Base-by-base conservation (phyloP, 345 rosid genomes). In the Citrus glauca region DNA sequence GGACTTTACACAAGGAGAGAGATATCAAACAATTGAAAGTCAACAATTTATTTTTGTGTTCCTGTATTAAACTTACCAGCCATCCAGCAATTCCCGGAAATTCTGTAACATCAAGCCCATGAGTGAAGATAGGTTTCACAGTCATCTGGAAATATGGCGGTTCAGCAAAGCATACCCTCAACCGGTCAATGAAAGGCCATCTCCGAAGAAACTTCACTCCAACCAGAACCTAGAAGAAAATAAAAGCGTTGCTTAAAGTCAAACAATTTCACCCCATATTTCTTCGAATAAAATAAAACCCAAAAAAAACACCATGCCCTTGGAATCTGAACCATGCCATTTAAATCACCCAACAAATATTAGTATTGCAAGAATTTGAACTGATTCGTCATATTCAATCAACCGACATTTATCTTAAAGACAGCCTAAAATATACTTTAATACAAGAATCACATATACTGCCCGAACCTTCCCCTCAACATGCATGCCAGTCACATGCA, bases 81-180 rank as follows among this genome's bases (percentile, higher is more conserved):
- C 98, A 96, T 79, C 98, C 99, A 70, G 98, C 97, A 73, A 96
- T 89, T 55, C 97, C 97, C 59, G 99, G 99, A 86, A 96, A 86
- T 67, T 83, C 98, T 38, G 98, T 80, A 60, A 94, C 97, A 84
- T 96, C 94, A 73, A 96, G 79, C 71, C 99, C 98, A 72, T 85
- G 94, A 33, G 90, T 81, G 74, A 81, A 84, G 69, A 96, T 42
- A 55, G 99, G 98, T 82, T 92, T 96, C 63, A 91, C 97, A 35
- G 91, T 90, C 97, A 94, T 90, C 82, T 96, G 98, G 81, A 94
- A 94, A 81, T 92, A 92, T 32, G 99, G 99, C 48, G 98, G 98
- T 89, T 94, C 99, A 24, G 91, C 89, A 82, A 94, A 96, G 89
- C 99, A 96, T 61, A 96, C 88, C 42, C 95, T 88, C 81, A 96